phyloP scores from a whole-genome alignment of 208 protist genomes.

The Porcisia deanei region DNA sequence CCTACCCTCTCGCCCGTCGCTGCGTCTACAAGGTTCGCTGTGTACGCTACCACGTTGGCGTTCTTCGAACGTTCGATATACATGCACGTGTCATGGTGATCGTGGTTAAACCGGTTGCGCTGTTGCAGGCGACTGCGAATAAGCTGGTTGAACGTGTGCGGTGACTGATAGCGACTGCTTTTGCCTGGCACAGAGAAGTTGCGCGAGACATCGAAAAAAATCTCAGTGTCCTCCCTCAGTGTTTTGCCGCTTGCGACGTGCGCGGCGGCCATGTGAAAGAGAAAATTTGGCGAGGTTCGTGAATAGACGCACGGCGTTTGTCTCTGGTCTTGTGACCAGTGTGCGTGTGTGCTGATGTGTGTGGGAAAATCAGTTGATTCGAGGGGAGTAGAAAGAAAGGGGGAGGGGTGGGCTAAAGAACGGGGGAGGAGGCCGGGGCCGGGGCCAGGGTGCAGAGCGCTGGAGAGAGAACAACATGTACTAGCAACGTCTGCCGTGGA shows the following conservation, averaged over 20 bases:
- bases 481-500: not conserved
- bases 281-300: constrained; percentile 3
- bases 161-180: constrained; percentile 28
- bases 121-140: constrained; percentile 38
- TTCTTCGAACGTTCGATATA: constrained; percentile 86
- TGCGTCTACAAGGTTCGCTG: constrained; percentile 39
- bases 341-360: not conserved
- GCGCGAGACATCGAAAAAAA: constrained; percentile 32
- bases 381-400: not conserved
- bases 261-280: constrained; percentile 15
- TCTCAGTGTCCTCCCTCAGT: constrained; percentile 30
- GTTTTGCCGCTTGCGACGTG: constrained; percentile 21
- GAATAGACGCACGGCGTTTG: constrained; percentile 2
- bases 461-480: not conserved
- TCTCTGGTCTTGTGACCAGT: not conserved
- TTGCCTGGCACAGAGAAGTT: constrained; percentile 30
- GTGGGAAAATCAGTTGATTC: not conserved
- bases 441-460: too few relatives aligned
- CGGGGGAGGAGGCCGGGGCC: too few relatives aligned
- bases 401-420: not conserved
- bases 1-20: constrained; percentile 17
- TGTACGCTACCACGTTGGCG: constrained; percentile 79
- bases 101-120: constrained; percentile 64
- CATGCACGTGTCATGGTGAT: constrained; percentile 78
- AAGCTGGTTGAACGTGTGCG: constrained; percentile 41